Evolutionary conservation across 75 land plant genomes (phyloP), one percentile per base, ranked within the genome.

Genomic region (Sequoia sempervirens): DNA sequence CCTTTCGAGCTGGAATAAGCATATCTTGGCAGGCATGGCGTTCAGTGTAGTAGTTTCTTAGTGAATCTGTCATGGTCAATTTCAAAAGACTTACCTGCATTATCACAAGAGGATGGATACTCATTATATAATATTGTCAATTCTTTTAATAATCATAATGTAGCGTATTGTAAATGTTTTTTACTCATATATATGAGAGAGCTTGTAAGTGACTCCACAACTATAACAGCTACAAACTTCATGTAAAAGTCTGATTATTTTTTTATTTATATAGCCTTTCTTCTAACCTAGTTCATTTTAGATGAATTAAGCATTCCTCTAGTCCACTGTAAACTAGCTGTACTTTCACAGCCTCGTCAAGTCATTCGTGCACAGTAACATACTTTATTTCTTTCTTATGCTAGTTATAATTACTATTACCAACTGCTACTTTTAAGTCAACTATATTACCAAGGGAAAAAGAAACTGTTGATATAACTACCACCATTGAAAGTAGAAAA

Each of bases 1-100:
- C 64, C 52, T 86, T 86, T 41, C 68, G 81, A 18, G 79, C 47
- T 14, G 87, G 87, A 47, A 86, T 86, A 18, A 86, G 82, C 86
- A 86, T 86, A 73, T 86, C 87, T 53, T 86, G 87, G 73, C 87
- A 86, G 18, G 86, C 87, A 84, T 86, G 87, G 41, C 87, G 86
- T 72, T 86, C 87, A 8, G 79, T 79, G 81, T 87, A 87, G 58
- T 87, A 87, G 17, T 85, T 87, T 47, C 88, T 81, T 45, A 87
- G 86, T 53, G 83, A 87, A 26, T 85, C 87, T 8, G 80, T 85
- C 76, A 85, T 87, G 4, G 88, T 87, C 43, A 85, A 69, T 75
- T 87, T 87, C 78, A 87, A 43, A 18, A 87, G 83, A 66, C 87
- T 85, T 58, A 87, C 88, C 82, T 80, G 38, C 20, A 80, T 53